phyloP scores from a whole-genome alignment of 1,284 basidiomycete species.

The Cutaneotrichosporon dermatis region DNA sequence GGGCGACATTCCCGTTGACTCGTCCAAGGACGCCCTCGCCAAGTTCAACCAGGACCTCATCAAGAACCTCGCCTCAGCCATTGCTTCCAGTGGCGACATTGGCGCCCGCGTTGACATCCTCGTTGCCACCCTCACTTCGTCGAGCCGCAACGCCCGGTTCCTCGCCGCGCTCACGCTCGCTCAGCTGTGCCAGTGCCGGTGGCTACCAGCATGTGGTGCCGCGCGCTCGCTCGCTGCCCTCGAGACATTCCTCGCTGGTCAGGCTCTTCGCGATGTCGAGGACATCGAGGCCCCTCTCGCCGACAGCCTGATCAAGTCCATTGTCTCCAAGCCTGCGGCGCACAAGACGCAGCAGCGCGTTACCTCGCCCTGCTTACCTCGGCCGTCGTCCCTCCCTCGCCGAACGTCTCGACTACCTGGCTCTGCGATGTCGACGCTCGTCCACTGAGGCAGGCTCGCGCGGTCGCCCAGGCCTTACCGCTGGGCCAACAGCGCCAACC shows the following conservation, averaged over 20 bases:
- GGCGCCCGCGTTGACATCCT: conserved; percentile 17
- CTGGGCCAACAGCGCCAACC: conserved; percentile 56
- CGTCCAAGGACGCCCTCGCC: conserved; percentile 8
- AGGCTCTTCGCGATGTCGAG: conserved; percentile 19
- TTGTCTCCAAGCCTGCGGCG: conserved; percentile 34
- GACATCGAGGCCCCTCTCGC: conserved; percentile 21
- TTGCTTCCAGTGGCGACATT: conserved; percentile 16
- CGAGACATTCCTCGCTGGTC: conserved; percentile 12
- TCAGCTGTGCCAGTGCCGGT: conserved; percentile 16
- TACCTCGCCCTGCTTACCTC: conserved; percentile 34
- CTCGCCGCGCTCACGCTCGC: conserved; percentile 17
- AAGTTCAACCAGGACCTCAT: conserved; percentile 17
- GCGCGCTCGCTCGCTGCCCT: conserved; percentile 46
- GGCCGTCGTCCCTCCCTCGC: conserved; percentile 23
- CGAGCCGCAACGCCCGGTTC: conserved; percentile 9
- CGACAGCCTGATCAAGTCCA: conserved; percentile 18
- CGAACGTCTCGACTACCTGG: conserved; percentile 20
- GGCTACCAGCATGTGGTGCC: conserved; percentile 38
- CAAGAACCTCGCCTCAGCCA: conserved; percentile 13
- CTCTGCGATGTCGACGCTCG: conserved; percentile 13
- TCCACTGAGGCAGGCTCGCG: conserved; percentile 12
- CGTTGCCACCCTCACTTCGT: conserved; percentile 8
- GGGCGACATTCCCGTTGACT: conserved; percentile 3
- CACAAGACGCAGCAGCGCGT: conserved; percentile 33
- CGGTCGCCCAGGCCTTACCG: conserved; percentile 51